Percentiles rank a stretch among this genome's conserved stretches.
Evolutionary conservation across 495 filamentous ascomycete genomes (phyloP).

Genomic region (Penicillium diatomitis): DNA sequence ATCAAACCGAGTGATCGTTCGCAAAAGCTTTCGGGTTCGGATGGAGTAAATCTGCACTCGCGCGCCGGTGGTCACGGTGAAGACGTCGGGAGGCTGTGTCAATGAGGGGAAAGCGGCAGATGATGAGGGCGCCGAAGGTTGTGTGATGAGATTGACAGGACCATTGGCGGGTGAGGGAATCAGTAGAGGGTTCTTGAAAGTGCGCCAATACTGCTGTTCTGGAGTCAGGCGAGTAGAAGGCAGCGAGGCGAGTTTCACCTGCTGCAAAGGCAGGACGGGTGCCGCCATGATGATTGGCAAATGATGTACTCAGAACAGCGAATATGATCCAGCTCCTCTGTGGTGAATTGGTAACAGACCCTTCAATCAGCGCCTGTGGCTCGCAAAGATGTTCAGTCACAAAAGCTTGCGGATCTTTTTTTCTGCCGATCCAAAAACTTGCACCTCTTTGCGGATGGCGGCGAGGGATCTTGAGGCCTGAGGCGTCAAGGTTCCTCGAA

Average conservation of each 20-base stretch:
- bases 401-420: conserved; percentile 21
- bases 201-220: conserved; percentile 91
- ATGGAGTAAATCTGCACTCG: conserved; percentile 89
- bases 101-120: conserved; percentile 37
- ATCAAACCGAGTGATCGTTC: conserved; percentile 87
- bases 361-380: background rate
- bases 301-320: too few species aligned
- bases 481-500: background rate
- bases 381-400: conserved; percentile 8
- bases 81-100: conserved; percentile 55
- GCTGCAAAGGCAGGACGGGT: conserved; percentile 70
- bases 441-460: conserved; percentile 16
- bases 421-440: conserved; percentile 27
- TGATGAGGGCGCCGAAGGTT: conserved; percentile 49
- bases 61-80: conserved; percentile 85
- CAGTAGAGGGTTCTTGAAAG: conserved; percentile 79
- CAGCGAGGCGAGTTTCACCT: conserved; percentile 65
- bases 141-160: conserved; percentile 81
- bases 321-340: too few species aligned
- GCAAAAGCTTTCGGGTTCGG: conserved; percentile 76
- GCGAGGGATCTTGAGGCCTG: conserved; percentile 11
- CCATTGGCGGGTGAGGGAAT: conserved; percentile 78
- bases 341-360: background rate
- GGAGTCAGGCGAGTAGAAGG: conserved; percentile 51
- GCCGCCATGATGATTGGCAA: conserved; percentile 61